Base-by-base conservation (phyloP, 1,139 yeast genomes). In the Debaryomyces fabryi region DNA sequence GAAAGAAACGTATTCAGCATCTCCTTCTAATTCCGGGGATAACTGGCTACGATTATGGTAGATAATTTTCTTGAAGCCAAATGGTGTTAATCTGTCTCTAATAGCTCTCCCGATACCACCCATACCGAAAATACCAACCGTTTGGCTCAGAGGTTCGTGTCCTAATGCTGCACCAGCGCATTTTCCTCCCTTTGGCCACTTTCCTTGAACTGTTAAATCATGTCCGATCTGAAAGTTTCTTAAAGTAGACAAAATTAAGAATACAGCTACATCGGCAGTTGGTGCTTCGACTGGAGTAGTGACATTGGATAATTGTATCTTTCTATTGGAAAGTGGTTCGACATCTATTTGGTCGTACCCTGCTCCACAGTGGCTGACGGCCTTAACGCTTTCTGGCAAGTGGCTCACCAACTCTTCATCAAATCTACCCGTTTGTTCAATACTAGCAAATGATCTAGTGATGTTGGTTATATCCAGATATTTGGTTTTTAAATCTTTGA, bases 311-410 rank as follows among this genome's bases (percentile, higher is more conserved):
- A 88, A 71, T 65, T 85, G 90, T 48, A 88, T 84, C 25, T 78
- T 77, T 37, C 72, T 54, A 44, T 64, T 68, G 12, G 78, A 71
- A 56, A 79, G 75, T 15, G 81, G 76, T 20, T 68, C 71, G 2
- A 83, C 81, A 58, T 86, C 90, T 40, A 86, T 74, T 65, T 86
- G 92, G 63, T 93, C 98, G 65, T 93, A 93, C 5, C 99, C 98
- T 0, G 99, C 99, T 48, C 98, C 97, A 58, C 82, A 78, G 67
- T 90, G 96, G 57, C 88, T 76, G 18, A 93, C 74, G 12, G 83
- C 78, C 58, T 82, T 81, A 25, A 92, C 77, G 0, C 83, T 63
- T 1, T 73, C 53, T 3, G 96, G 96, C 48, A 93, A 71, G 30
- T 67, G 65, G 10, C 66, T 59, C 18, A 86, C 78, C 55, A 92